A percentile compares a stretch with the other conserved stretches of the same genome.
phyloP scores from a whole-genome alignment of 768 basidiomycete species.

The Tulasnella sp. region DNA sequence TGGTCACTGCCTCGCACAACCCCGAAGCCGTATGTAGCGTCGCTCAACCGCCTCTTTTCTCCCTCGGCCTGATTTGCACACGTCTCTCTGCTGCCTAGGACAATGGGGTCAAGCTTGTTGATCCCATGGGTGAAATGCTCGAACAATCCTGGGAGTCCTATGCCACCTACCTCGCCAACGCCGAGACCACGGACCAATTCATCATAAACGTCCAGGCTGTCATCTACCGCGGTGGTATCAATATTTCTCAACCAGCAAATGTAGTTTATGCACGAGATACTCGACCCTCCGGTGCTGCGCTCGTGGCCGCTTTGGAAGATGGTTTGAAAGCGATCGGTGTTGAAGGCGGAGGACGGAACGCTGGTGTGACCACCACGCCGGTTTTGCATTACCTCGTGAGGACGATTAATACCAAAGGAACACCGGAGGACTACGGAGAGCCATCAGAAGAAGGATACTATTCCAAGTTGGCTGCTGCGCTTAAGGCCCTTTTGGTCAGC shows the following conservation, averaged over 20 bases:
- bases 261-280: constrained; percentile 94
- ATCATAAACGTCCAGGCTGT: constrained; percentile 59
- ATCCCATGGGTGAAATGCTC: constrained; percentile 96
- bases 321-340: constrained; percentile 73
- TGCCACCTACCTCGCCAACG: constrained; percentile 85
- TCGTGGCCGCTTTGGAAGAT: constrained; percentile 74
- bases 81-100: constrained; percentile 53
- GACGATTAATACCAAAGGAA: constrained; percentile 81
- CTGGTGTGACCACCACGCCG: constrained; percentile 88
- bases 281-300: constrained; percentile 73
- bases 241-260: constrained; percentile 68
- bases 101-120: constrained; percentile 97
- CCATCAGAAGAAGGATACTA: constrained; percentile 82
- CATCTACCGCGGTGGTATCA: constrained; percentile 64
- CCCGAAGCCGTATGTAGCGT: constrained; percentile 71
- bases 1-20: constrained; percentile 99
- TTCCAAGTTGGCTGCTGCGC: constrained; percentile 73
- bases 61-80: neutral
- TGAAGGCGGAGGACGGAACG: constrained; percentile 54
- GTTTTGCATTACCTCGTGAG: constrained; percentile 92
- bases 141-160: constrained; percentile 87
- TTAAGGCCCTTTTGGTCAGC: constrained; percentile 82
- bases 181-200: constrained; percentile 68
- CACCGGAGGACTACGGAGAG: constrained; percentile 71
- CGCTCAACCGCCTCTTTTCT: neutral